These are phyloP conservation scores for Pleomassaria siparia DNA, from an alignment of 2,329 filamentous ascomycete genomes.

Conservation along the genomic window DNA sequence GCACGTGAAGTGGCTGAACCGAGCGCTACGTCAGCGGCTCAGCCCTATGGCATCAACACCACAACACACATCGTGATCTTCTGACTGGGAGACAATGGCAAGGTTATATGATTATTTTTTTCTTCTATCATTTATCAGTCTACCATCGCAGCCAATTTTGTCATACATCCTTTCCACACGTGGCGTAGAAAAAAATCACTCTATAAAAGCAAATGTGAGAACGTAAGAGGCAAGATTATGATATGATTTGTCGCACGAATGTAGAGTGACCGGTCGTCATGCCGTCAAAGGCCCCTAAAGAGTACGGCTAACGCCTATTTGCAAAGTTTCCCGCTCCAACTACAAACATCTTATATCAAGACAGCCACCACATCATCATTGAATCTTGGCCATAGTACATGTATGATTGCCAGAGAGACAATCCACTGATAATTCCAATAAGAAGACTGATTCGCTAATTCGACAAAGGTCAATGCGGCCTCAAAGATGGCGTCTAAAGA, in stretches of 20 bases:
- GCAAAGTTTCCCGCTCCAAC: background rate
- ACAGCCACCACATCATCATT: background rate
- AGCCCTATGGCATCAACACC: background rate
- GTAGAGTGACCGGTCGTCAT: constrained; percentile 11
- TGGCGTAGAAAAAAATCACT: background rate
- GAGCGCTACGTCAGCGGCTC: background rate
- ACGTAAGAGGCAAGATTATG: constrained; percentile 1
- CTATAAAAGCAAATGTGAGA: background rate
- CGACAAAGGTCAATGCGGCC: background rate
- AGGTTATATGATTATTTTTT: too few species aligned
- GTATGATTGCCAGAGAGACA: background rate
- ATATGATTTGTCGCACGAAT: constrained; percentile 10
- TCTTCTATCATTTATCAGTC: too few species aligned
- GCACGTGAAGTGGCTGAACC: background rate
- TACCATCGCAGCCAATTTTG: too few species aligned
- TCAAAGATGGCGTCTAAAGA: background rate
- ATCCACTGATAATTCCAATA: background rate
- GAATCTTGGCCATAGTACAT: background rate
- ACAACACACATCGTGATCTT: background rate
- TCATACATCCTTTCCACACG: too few species aligned
- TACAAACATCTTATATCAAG: background rate
- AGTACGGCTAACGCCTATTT: background rate
- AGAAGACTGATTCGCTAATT: background rate
- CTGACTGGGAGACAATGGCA: too few species aligned
- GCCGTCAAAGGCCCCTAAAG: constrained; percentile 5